These are phyloP conservation scores for Rhodotorula toruloides DNA, from an alignment of 768 basidiomycete species.

Conservation along the genomic window DNA sequence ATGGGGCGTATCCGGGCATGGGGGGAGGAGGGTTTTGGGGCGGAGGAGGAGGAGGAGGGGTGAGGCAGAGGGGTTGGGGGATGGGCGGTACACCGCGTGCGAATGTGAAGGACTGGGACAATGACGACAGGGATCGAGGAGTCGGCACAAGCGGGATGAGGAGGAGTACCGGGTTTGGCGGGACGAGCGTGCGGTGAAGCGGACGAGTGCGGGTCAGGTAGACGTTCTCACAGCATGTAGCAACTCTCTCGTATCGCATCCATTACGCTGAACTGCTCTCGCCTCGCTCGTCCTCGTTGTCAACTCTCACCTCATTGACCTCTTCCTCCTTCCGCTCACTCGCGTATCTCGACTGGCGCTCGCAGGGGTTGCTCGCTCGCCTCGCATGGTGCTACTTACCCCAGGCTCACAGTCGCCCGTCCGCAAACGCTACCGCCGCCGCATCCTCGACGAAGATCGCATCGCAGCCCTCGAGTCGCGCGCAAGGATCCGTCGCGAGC, in stretches of 20 bases:
- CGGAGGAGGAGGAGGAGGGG: neutral
- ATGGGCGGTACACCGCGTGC: conserved; percentile 6
- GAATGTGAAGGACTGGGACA: conserved; percentile 12
- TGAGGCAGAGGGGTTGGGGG: conserved; percentile 56
- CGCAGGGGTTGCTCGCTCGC: too few relatives aligned
- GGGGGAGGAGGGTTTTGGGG: neutral
- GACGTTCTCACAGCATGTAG: neutral
- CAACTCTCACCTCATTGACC: too few relatives aligned
- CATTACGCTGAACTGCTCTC: neutral
- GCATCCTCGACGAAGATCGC: too few relatives aligned
- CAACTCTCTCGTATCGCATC: neutral
- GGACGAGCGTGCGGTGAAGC: conserved; percentile 53
- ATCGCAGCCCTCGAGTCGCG: too few relatives aligned
- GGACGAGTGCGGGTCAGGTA: neutral
- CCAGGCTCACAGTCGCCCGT: too few relatives aligned
- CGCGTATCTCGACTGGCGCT: too few relatives aligned
- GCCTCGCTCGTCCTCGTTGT: neutral
- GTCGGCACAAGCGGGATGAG: conserved; percentile 52
- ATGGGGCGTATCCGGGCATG: conserved; percentile 47
- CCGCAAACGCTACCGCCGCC: too few relatives aligned
- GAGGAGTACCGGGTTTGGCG: conserved; percentile 72
- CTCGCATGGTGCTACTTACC: too few relatives aligned
- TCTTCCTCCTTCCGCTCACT: too few relatives aligned
- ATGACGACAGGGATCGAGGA: conserved; percentile 38
- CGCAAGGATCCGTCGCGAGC: too few relatives aligned